Evolutionary conservation across 768 basidiomycete species (phyloP), one percentile per base, ranked within the genome.

Genomic region (Macrolepiota dolichaula): DNA sequence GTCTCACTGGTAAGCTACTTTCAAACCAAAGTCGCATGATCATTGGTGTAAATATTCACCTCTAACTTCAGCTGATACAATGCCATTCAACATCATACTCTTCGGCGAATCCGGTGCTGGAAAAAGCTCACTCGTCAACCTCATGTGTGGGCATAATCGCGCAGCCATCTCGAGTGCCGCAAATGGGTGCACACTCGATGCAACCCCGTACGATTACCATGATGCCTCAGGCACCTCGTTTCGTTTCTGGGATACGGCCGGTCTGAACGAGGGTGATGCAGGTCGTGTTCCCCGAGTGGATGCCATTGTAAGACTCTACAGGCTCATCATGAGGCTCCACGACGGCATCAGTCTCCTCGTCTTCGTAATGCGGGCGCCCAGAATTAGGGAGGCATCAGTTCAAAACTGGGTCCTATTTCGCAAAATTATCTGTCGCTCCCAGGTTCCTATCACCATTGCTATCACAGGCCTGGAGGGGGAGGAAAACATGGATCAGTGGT

Each of bases 91-190:
- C 49, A 52, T 79, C 51, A 66, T 80, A 19, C 56, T 81, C 19
- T 81, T 80, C 51, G 79, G 79, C 0, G 76, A 79, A 55, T 70
- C 75, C 0, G 79, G 79, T 17, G 59, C 63, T 12, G 72, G 71
- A 61, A 80, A 81, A 62, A 76, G 79, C 65, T 77, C 75, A n/a
- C 66, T 79, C 57, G 66, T 81, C 55, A 77, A 79, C 66, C 71
- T 79, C 72, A 64, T 81, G 49, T 68, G 67, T 56, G 69, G 70
- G 29, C 3, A 49, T 2, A 55, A 68, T 0, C 50, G 67, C 27
- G 77, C 77, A 32, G 54, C 56, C 0, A 69, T 71, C 19, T 77
- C 76, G 4, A 73, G 70, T 55, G 65, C 69, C 7, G 70, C 74
- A 0, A 55, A 64, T 0, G 75, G 77, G 0, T 76, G 72, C 61